Evolutionary conservation across 306 rosid genomes (phyloP), one percentile per base, ranked within the genome.

Genomic region (Ochetophila trinervis): DNA sequence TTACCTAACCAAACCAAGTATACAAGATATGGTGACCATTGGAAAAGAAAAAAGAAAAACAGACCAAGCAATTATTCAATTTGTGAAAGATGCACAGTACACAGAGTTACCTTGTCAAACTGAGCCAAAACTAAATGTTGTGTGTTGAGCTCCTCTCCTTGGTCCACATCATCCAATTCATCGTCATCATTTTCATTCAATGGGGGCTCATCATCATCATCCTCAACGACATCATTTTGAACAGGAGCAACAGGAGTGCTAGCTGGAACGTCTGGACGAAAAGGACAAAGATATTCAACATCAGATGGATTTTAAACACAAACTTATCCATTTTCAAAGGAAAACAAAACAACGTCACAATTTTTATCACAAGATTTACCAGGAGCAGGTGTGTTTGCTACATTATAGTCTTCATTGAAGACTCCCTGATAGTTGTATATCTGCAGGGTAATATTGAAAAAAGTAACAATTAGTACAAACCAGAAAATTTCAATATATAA

Each of bases 311-410:
- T 17, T 60, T 61, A 54, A 9, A 20, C 53, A 64, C 11, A 59
- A n/a, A 53, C 45, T 37, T 21, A 62, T 69, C 49, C 71, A 24
- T 14, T 40, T 67, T 21, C 57, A 60, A 63, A 67, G 34, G 36
- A 61, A 74, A 67, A 35, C 65, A 79, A 21, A 58, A 67, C 58
- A 55, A 63, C 53, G 19, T 17, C 22, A 68, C 52, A 24, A 57
- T 17, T 74, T 64, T 50, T 53, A 36, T 34, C 64, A 65, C 51
- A 68, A 55, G 34, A 61, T 60, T 74, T 86, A 87, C 99, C 96
- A 51, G 99, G 95, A 78, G 96, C 96, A 62, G 97, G 99, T 61
- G 99, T 94, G 76, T 83, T 88, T 47, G 99, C 89, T 72, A 88
- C 42, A 71, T 90, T 94, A 88, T 94, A 94, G 79, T 94, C 99